Evolutionary conservation across 148 eudicot genomes (phyloP), one percentile per base, ranked within the genome.

Genomic region (Gaultheria prostrata): DNA sequence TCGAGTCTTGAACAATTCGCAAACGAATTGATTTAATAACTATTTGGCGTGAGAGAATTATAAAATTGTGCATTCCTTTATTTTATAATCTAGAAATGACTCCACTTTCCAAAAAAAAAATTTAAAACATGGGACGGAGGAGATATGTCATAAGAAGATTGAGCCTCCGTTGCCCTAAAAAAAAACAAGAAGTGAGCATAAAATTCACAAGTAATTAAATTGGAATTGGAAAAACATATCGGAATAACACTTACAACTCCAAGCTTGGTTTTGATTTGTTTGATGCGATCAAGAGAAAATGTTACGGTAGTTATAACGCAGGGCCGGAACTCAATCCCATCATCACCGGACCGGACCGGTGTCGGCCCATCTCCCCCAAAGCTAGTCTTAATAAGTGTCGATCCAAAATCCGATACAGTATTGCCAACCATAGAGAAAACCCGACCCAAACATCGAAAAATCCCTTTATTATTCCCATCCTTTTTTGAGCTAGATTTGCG

Each of bases 341-440:
- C 85, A 17, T 57, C 83, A 24, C 90, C 91, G 4, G 95, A 93
- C 59, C 95, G 83, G 9, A 93, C 86, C 28, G 95, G 89, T 3
- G 90, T 78, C 49, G 24, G 79, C 51, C 87, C 90, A 87, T 93
- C 97, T 65, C 88, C 84, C 4, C 91, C 30, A 12, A 89, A 74
- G n/a, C 86, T 86, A 75, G 92, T 90, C 84, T 90, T 92, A 79
- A 89, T 54, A 21, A 92, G 45, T 70, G 93, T 89, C 91, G 90
- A 92, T 33, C 89, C 89, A 50, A 89, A 92, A 85, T 93, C 97
- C 39, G 54, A 30, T 14, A 84, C 32, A 4, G 93, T 90, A 70
- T 92, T 85, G 12, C 84, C 61, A 24, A 84, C 85, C 11, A 82
- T 72, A 28, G 83, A 80, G 12, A 89, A 17, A 4, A 72, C 51